Conservation (phyloP, 2,329 filamentous ascomycete genomes). For the Sclerotinia glacialis region DNA sequence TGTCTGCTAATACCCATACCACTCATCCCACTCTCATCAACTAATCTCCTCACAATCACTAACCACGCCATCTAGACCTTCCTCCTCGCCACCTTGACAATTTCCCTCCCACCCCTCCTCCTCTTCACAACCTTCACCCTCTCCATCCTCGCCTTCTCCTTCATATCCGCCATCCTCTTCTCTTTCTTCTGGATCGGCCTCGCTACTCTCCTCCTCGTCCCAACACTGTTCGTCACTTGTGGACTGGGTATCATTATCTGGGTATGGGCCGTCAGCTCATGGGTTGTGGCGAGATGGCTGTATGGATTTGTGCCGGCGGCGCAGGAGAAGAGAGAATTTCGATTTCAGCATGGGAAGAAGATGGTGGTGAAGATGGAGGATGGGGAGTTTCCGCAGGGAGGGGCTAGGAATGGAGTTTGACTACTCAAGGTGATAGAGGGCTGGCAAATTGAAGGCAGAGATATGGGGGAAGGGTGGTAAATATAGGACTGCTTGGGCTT, state of each 20-base stretch:
- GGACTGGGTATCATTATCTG: slow-evolving; percentile 63
- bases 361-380: slow-evolving; percentile 30
- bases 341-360: slow-evolving; percentile 31
- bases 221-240: slow-evolving; percentile 64
- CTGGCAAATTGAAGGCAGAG: no score
- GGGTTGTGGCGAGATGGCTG: slow-evolving; percentile 48
- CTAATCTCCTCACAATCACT: slow-evolving; percentile 16
- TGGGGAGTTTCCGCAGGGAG: slow-evolving; percentile 26
- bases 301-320: slow-evolving; percentile 41
- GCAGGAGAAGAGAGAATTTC: slow-evolving; percentile 26
- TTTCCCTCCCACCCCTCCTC: slow-evolving; percentile 64
- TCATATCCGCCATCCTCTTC: slow-evolving; percentile 62
- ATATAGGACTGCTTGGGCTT: background rate
- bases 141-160: slow-evolving; percentile 59
- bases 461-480: background rate
- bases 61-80: slow-evolving; percentile 55
- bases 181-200: slow-evolving; percentile 65
- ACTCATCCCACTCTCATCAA: background rate
- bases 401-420: slow-evolving; percentile 22
- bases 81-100: slow-evolving; percentile 59
- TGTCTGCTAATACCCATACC: background rate
- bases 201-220: slow-evolving; percentile 65
- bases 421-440: background rate
- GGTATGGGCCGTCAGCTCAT: slow-evolving; percentile 63
- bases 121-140: slow-evolving; percentile 67